A percentile compares a stretch with the other conserved stretches of the same genome.
Evolutionary conservation across 2,329 filamentous ascomycete genomes (phyloP).

Genomic region (Chrysoporthe austroafricana): DNA sequence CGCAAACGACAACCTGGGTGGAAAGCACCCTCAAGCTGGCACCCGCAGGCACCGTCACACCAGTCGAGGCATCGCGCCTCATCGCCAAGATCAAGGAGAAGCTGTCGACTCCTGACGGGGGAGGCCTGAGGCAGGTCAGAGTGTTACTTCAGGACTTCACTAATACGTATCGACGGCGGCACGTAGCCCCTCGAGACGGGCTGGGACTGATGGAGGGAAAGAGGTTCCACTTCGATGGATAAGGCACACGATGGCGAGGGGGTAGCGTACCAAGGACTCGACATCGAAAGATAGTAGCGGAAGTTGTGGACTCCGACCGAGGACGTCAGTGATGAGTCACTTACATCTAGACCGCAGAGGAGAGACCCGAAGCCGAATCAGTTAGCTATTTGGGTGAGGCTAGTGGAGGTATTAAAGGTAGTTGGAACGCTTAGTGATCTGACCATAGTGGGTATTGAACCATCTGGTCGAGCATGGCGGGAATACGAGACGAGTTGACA

Average conservation of each 20-base stretch:
- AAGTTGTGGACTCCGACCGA: background rate
- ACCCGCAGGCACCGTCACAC: constrained; percentile 78
- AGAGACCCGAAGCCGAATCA: background rate
- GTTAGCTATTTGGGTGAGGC: background rate
- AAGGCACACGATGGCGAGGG: constrained; percentile 25
- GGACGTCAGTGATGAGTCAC: background rate
- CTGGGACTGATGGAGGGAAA: constrained; percentile 84
- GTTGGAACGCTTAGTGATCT: background rate
- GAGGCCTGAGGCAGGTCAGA: constrained; percentile 74
- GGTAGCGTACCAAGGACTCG: background rate
- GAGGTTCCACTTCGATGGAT: constrained; percentile 78
- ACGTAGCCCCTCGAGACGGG: constrained; percentile 93
- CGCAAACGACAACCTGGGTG: constrained; percentile 80
- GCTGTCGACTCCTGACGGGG: constrained; percentile 65
- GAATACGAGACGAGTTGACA: background rate
- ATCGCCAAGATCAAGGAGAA: constrained; percentile 80
- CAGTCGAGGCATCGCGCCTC: constrained; percentile 79
- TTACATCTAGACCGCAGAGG: background rate
- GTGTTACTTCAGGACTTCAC: constrained; percentile 94
- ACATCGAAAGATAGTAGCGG: background rate
- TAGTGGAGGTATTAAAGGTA: background rate
- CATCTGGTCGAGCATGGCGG: background rate
- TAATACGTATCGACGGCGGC: constrained; percentile 87
- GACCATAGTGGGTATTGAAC: background rate
- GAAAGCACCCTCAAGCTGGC: constrained; percentile 82